Conservation (phyloP, 2,329 filamentous ascomycete species). For the Blastomyces percursus region DNA sequence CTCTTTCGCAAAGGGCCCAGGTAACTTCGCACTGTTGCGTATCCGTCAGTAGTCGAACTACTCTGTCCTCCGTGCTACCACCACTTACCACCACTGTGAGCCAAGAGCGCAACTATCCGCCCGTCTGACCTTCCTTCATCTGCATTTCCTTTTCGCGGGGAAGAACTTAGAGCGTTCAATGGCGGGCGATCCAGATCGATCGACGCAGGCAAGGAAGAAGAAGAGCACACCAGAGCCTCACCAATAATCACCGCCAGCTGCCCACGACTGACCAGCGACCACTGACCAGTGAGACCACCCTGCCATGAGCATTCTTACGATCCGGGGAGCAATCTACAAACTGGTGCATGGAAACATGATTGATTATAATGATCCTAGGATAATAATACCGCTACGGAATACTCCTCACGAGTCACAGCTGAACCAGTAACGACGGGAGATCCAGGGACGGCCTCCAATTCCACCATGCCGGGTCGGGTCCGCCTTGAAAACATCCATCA, state of each 20-base stretch:
- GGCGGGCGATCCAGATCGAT: slow-evolving; percentile 1
- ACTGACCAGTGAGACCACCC: no score
- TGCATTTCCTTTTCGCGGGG: not conserved
- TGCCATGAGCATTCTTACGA: no score
- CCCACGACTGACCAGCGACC: no score
- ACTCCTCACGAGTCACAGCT: not conserved
- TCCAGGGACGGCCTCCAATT: not conserved
- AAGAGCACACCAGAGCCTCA: not conserved
- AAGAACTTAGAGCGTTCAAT: not conserved
- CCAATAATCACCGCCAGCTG: not conserved
- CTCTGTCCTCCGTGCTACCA: no score
- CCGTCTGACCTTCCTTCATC: no score
- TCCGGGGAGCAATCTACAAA: not conserved
- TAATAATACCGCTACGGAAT: not conserved
- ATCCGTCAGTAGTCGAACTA: not conserved
- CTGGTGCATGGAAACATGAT: no score
- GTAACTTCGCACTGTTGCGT: not conserved
- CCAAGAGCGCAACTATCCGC: no score
- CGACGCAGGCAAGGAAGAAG: not conserved
- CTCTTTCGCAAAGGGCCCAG: not conserved
- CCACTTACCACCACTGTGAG: no score
- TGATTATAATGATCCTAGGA: no score
- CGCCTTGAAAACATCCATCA: not conserved
- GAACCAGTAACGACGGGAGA: not conserved
- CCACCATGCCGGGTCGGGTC: not conserved